Conservation (phyloP, 2,329 filamentous ascomycete species). For the Fusarium robinianum region DNA sequence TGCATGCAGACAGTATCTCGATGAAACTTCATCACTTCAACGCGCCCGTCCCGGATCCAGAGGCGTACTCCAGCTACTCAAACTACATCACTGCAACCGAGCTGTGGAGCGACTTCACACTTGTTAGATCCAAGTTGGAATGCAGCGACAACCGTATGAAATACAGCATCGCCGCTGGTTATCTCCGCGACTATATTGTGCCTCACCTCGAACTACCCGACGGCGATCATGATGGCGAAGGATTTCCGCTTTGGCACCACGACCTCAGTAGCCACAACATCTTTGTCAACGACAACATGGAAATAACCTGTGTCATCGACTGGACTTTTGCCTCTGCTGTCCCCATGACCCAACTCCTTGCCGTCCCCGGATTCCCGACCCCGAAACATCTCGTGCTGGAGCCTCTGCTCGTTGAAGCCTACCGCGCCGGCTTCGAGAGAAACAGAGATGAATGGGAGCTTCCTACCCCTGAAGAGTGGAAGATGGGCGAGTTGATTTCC, state of each 20-base stretch:
- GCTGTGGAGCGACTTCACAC: conserved; percentile 10
- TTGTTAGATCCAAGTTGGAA: conserved; percentile 24
- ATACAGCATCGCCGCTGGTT: conserved; percentile 29
- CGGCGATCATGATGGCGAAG: not conserved
- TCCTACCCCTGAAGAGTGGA: too few species aligned
- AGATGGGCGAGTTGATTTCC: too few species aligned
- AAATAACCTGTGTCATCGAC: conserved; percentile 34
- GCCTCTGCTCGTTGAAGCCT: too few species aligned
- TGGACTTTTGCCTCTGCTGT: conserved; percentile 30
- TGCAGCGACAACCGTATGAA: conserved; percentile 30
- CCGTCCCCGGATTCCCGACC: too few species aligned
- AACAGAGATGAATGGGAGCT: too few species aligned
- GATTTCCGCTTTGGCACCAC: conserved; percentile 27
- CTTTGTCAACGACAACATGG: conserved; percentile 33
- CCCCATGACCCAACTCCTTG: conserved; percentile 22
- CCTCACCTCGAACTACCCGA: conserved; percentile 22
- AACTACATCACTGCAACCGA: conserved; percentile 16
- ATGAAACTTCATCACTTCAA: conserved; percentile 36
- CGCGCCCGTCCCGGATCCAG: conserved; percentile 34
- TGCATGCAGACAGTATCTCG: conserved; percentile 33
- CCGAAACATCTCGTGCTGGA: too few species aligned
- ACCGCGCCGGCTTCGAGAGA: too few species aligned
- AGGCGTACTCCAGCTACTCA: conserved; percentile 26
- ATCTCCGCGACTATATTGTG: conserved; percentile 36
- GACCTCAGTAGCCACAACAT: conserved; percentile 35